These are phyloP conservation scores for Nidula microcarpa DNA, from an alignment of 768 basidiomycete species.

Conservation along the genomic window DNA sequence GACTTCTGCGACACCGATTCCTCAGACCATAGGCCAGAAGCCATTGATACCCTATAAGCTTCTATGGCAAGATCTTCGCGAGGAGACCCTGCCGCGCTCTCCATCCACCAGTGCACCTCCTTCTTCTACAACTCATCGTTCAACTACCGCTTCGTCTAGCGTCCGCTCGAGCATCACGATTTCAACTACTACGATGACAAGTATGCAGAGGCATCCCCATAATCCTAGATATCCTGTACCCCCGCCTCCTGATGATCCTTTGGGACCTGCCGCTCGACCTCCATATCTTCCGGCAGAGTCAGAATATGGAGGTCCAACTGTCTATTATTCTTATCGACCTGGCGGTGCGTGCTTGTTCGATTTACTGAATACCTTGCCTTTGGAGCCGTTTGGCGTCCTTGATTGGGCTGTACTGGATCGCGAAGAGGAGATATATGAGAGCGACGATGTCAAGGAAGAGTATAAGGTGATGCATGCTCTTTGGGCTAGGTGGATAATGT, in stretches of 20 bases:
- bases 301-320: slow-evolving; percentile 41
- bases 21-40: too few relatives aligned
- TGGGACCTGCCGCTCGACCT: slow-evolving; percentile 46
- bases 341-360: slow-evolving; percentile 66
- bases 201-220: slow-evolving; percentile 2
- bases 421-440: slow-evolving; percentile 75
- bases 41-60: background rate
- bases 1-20: too few relatives aligned
- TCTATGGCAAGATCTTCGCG: background rate
- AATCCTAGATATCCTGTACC: slow-evolving; percentile 28
- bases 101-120: background rate
- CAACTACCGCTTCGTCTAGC: too few relatives aligned
- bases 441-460: slow-evolving; percentile 68
- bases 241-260: slow-evolving; percentile 36
- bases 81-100: background rate
- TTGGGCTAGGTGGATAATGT: slow-evolving; percentile 73
- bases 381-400: slow-evolving; percentile 62
- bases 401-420: slow-evolving; percentile 68
- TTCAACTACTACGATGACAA: slow-evolving; percentile 4
- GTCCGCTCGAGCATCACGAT: too few relatives aligned
- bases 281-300: slow-evolving; percentile 53
- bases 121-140: too few relatives aligned
- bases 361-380: slow-evolving; percentile 52
- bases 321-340: slow-evolving; percentile 61
- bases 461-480: slow-evolving; percentile 78